These are phyloP conservation scores for Colletotrichum viniferum DNA, from an alignment of 2,329 filamentous ascomycete species.

Conservation along the genomic window DNA sequence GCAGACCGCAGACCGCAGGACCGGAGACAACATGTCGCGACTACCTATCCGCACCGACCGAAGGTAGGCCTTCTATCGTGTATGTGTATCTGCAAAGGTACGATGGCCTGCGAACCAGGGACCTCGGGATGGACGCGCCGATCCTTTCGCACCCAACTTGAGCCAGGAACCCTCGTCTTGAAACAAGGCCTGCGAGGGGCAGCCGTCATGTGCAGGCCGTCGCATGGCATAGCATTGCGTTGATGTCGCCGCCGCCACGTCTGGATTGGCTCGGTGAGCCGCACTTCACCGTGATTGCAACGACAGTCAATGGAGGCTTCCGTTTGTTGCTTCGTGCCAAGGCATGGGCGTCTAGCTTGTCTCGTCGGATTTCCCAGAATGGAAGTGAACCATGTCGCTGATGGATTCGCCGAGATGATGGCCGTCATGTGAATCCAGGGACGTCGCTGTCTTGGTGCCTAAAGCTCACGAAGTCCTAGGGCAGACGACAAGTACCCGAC, in stretches of 20 bases:
- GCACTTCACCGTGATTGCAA: slow-evolving; percentile 2
- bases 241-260: not conserved
- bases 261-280: slow-evolving; percentile 12
- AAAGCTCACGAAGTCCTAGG: not conserved
- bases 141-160: slow-evolving; percentile 10
- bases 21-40: not conserved
- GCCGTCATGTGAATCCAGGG: not conserved
- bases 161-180: slow-evolving; percentile 19
- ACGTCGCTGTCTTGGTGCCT: slow-evolving; percentile 9
- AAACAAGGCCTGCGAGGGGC: not conserved
- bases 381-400: not conserved
- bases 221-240: not conserved
- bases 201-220: not conserved
- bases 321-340: not conserved
- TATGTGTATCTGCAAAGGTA: not conserved
- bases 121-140: slow-evolving; percentile 13
- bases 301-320: not conserved
- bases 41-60: not conserved
- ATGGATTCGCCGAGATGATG: not conserved
- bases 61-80: not conserved
- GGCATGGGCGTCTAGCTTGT: not conserved
- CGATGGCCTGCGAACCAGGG: not conserved
- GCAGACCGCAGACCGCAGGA: not conserved
- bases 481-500: not conserved
- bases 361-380: not conserved